Evolutionary conservation across 306 rosid species (phyloP).

Genomic region (Lotus japonicus): DNA sequence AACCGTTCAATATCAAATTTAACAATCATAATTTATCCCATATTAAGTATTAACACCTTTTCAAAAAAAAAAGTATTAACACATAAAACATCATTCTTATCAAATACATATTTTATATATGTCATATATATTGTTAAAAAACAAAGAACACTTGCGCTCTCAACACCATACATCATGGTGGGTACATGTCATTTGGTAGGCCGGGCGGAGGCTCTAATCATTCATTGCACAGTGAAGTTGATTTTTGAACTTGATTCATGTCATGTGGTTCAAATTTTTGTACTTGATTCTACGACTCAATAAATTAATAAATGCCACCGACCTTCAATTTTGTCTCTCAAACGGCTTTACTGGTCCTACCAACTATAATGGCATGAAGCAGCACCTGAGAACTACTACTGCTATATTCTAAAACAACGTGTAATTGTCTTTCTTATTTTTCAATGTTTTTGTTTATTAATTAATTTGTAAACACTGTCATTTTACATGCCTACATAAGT

Average conservation of each 20-base stretch:
- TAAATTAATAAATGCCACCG: neutral
- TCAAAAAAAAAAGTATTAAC: too few species aligned
- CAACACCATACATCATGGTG: neutral
- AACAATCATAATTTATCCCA: too few species aligned
- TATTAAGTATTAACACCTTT: too few species aligned
- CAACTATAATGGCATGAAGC: neutral
- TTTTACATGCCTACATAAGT: too few species aligned
- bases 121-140: neutral
- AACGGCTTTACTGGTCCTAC: slow-evolving; percentile 18
- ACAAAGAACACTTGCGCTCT: neutral
- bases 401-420: too few species aligned
- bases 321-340: neutral
- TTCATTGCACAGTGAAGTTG: too few species aligned
- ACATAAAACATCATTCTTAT: too few species aligned
- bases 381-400: neutral
- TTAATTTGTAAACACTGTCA: neutral
- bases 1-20: too few species aligned
- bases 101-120: too few species aligned
- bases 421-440: neutral
- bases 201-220: neutral
- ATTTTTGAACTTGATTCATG: too few species aligned
- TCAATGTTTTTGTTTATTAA: neutral
- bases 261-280: slow-evolving; percentile 6
- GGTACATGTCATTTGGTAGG: slow-evolving; percentile 7
- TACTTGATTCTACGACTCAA: neutral